Conservation (phyloP, 495 filamentous ascomycete species). For the Viridothelium virens region DNA sequence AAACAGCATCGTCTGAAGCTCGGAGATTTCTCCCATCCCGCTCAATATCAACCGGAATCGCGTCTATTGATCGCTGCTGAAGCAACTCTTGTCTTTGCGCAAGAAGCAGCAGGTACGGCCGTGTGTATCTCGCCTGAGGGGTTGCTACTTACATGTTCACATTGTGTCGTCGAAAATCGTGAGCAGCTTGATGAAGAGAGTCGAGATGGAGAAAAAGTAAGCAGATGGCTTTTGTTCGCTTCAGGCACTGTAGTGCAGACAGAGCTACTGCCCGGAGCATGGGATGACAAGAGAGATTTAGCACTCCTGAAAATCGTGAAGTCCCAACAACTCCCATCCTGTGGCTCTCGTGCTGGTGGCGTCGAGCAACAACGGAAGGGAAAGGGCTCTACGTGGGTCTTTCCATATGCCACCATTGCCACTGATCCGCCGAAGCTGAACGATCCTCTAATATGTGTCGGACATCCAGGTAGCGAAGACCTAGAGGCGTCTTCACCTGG, state of each 20-base stretch:
- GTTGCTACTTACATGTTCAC: constrained; percentile 42
- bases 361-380: neutral
- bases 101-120: constrained; percentile 43
- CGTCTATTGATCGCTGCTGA: constrained; percentile 17
- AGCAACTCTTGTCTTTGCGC: constrained; percentile 44
- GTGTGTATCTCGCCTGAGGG: constrained; percentile 40
- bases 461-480: constrained; percentile 43
- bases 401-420: constrained; percentile 20
- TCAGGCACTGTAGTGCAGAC: constrained; percentile 35
- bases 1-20: neutral
- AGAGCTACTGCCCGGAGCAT: constrained; percentile 28
- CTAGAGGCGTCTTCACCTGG: constrained; percentile 31
- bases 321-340: constrained; percentile 16
- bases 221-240: constrained; percentile 37
- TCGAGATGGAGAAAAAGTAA: constrained; percentile 9
- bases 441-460: constrained; percentile 32
- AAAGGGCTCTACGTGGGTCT: neutral
- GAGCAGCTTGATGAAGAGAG: constrained; percentile 25
- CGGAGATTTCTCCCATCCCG: neutral
- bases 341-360: neutral
- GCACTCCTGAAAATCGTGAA: constrained; percentile 36
- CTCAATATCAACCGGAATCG: constrained; percentile 7
- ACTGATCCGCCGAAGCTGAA: neutral
- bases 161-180: constrained; percentile 39
- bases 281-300: constrained; percentile 38